Conservation (phyloP, 257 asterid species). For the Schizonepeta tenuifolia region DNA sequence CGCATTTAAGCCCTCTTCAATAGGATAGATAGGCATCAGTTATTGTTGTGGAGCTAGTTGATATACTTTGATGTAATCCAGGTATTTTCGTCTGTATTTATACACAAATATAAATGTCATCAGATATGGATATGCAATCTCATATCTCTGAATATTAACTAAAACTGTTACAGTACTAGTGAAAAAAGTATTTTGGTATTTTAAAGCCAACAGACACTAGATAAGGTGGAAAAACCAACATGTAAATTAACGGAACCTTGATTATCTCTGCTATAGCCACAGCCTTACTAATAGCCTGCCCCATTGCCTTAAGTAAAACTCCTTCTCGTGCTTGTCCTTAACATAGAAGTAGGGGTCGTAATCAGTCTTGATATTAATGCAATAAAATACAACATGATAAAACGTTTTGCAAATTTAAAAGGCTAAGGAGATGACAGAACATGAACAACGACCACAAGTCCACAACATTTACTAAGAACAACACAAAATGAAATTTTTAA, state of each 20-base stretch:
- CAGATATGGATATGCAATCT: neutral
- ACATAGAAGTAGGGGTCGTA: neutral
- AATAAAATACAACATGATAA: neutral
- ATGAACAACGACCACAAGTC: neutral
- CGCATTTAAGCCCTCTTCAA: slow-evolving; percentile 63
- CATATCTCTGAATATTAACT: neutral
- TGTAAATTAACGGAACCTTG: slow-evolving; percentile 42
- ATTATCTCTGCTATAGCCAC: slow-evolving; percentile 63
- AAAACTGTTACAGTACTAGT: neutral
- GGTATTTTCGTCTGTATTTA: slow-evolving; percentile 51
- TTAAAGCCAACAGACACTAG: neutral
- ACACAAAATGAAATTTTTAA: neutral
- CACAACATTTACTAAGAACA: neutral
- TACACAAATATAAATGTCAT: neutral
- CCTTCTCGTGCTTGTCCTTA: slow-evolving; percentile 54
- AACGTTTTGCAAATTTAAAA: neutral
- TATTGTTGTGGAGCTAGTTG: slow-evolving; percentile 60
- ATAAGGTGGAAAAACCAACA: neutral
- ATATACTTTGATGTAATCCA: slow-evolving; percentile 53
- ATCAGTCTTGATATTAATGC: neutral
- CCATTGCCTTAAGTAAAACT: slow-evolving; percentile 60
- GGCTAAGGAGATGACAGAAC: neutral
- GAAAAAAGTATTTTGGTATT: neutral
- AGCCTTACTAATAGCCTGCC: slow-evolving; percentile 67
- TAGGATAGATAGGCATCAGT: slow-evolving; percentile 64